Percentiles rank a stretch among this genome's conserved stretches.
Evolutionary conservation across 371 early-diverging fungal genomes (phyloP).

Genomic region (Mucor circinelloides): DNA sequence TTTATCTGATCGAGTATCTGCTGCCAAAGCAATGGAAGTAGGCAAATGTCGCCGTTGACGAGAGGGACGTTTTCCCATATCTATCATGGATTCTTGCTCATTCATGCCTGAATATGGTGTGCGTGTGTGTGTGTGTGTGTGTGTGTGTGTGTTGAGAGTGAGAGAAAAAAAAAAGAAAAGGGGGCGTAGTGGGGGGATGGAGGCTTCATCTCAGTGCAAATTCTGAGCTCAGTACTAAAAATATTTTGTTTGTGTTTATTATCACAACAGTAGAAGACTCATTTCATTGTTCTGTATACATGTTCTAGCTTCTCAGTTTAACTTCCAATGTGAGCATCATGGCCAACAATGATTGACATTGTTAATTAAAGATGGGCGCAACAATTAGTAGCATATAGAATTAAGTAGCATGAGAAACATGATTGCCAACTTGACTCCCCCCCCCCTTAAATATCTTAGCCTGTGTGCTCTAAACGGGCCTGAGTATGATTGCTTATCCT

Average conservation of each 20-base stretch:
- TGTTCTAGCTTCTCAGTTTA: too few relatives aligned
- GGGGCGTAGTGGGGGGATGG: not conserved
- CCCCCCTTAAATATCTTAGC: too few relatives aligned
- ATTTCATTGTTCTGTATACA: not conserved
- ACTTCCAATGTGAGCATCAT: too few relatives aligned
- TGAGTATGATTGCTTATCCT: too few relatives aligned
- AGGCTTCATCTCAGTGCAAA: not conserved
- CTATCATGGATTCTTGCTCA: slow-evolving; percentile 9
- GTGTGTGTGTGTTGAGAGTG: too few relatives aligned
- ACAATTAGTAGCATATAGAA: not conserved
- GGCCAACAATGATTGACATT: not conserved
- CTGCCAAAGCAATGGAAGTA: slow-evolving; percentile 11
- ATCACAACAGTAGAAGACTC: not conserved
- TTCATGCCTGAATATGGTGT: not conserved
- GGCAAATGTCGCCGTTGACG: slow-evolving; percentile 28
- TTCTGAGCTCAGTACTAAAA: not conserved
- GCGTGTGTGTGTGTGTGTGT: too few relatives aligned
- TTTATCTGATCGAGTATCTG: not conserved
- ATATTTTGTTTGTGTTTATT: not conserved
- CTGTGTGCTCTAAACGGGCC: too few relatives aligned
- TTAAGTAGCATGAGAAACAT: not conserved
- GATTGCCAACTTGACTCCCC: not conserved
- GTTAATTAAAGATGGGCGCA: not conserved
- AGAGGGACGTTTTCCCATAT: slow-evolving; percentile 22
- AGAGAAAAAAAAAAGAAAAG: not conserved